Evolutionary conservation across 2,329 filamentous ascomycete species (phyloP).

Genomic region (Fusarium paranaense): DNA sequence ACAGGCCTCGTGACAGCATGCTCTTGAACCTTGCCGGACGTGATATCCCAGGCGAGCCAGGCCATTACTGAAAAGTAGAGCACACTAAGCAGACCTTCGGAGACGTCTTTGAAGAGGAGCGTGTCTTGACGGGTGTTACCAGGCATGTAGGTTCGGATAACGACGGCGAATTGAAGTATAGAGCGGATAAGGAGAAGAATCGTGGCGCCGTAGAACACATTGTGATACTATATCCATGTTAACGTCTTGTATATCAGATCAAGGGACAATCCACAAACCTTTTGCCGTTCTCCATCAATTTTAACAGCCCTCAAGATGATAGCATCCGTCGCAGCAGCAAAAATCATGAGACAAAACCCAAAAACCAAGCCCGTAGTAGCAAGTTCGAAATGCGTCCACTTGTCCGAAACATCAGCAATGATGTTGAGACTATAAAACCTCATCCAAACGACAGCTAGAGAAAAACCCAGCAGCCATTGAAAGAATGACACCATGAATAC

Average conservation of each 20-base stretch:
- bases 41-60: conserved; percentile 4
- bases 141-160: background rate
- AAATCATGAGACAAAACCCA: conserved; percentile 16
- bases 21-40: background rate
- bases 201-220: conserved; percentile 1
- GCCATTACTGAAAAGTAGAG: conserved; percentile 6
- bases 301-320: background rate
- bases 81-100: conserved; percentile 5
- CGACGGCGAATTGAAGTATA: conserved; percentile 1
- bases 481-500: conserved; percentile 19
- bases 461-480: conserved; percentile 14
- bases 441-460: conserved; percentile 20
- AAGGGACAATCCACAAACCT: background rate
- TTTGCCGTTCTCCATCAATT: conserved; percentile 1
- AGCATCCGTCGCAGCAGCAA: conserved; percentile 2
- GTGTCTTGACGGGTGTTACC: conserved; percentile 5
- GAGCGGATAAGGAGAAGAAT: conserved; percentile 12
- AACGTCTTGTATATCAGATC: background rate
- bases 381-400: conserved; percentile 21
- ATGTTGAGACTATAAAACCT: conserved; percentile 17
- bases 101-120: conserved; percentile 9
- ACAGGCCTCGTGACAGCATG: background rate
- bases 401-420: conserved; percentile 16
- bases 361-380: conserved; percentile 16
- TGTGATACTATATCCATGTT: background rate